Percentiles rank a stretch among this genome's conserved stretches.
Conservation (phyloP, 169 alveolate genomes). For the Eimeria brunetti region DNA sequence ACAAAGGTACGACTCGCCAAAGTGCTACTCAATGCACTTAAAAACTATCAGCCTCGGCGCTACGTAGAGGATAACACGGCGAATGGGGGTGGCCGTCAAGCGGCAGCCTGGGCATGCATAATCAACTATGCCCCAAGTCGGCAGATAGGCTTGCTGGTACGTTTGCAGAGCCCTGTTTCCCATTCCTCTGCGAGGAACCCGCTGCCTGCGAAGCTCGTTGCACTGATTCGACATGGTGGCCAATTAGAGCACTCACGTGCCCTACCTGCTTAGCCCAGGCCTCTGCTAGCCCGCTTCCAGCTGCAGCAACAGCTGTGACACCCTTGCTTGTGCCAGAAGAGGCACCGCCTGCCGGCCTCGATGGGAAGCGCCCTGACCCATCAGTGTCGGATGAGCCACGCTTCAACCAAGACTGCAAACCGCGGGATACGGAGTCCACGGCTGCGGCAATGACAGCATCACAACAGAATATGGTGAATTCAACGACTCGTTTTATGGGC, state of each 20-base stretch:
- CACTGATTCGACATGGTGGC: slow-evolving; percentile 70
- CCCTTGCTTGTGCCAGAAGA: slow-evolving; percentile 48
- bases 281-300: slow-evolving; percentile 70
- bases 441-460: slow-evolving; percentile 10
- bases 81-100: not conserved
- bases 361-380: slow-evolving; percentile 10
- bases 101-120: not conserved
- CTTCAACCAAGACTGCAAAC: slow-evolving; percentile 69
- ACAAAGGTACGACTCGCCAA: not conserved
- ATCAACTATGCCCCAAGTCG: not conserved
- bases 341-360: slow-evolving; percentile 9
- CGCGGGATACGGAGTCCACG: slow-evolving; percentile 70
- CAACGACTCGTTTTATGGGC: not conserved
- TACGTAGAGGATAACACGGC: not conserved
- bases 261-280: slow-evolving; percentile 71
- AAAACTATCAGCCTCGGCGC: not conserved
- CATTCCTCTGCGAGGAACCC: slow-evolving; percentile 12
- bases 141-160: slow-evolving; percentile 26
- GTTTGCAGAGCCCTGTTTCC: not conserved
- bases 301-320: slow-evolving; percentile 42
- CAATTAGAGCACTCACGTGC: slow-evolving; percentile 61
- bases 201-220: slow-evolving; percentile 56
- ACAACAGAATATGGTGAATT: not conserved
- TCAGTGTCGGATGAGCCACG: slow-evolving; percentile 49
- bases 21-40: not conserved